These are phyloP conservation scores for Cymodocea nodosa DNA, from an alignment of 116 monocot genomes.

Conservation along the genomic window DNA sequence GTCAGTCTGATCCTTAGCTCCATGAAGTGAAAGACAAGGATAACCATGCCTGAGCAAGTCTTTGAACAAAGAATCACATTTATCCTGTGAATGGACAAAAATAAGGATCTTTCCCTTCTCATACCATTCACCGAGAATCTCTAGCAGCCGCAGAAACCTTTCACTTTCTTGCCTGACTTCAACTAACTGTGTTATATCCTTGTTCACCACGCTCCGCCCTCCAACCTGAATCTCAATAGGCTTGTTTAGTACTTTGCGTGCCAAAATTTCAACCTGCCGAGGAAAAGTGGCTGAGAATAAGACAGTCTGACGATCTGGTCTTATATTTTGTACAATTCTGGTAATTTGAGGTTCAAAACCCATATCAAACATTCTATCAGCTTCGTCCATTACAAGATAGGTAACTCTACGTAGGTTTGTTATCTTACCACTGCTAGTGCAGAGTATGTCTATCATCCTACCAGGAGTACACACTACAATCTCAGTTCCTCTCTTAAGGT, in stretches of 20 bases:
- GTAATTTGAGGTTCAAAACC: slow-evolving; percentile 97
- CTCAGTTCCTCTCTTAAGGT: slow-evolving; percentile 84
- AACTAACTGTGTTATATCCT: slow-evolving; percentile 79
- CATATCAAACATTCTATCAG: slow-evolving; percentile 99
- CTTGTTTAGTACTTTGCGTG: slow-evolving; percentile 74
- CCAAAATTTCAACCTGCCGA: slow-evolving; percentile 83
- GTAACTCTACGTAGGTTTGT: slow-evolving; percentile 87
- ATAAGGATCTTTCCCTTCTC: slow-evolving; percentile 95
- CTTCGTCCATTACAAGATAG: slow-evolving; percentile 95
- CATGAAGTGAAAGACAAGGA: slow-evolving; percentile 93
- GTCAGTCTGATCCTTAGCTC: slow-evolving; percentile 94
- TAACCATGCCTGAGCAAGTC: slow-evolving; percentile 83
- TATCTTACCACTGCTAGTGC: slow-evolving; percentile 86
- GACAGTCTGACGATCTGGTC: slow-evolving; percentile 88
- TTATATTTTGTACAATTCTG: slow-evolving; percentile 81
- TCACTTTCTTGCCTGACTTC: slow-evolving; percentile 82
- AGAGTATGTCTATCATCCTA: slow-evolving; percentile 94
- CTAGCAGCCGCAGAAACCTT: slow-evolving; percentile 74
- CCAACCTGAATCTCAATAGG: slow-evolving; percentile 93
- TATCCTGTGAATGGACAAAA: slow-evolving; percentile 96
- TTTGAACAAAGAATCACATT: slow-evolving; percentile 86
- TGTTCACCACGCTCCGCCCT: slow-evolving; percentile 90
- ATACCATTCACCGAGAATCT: slow-evolving; percentile 88
- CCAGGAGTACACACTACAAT: slow-evolving; percentile 98
- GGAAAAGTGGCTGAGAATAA: slow-evolving; percentile 97